These are phyloP conservation scores for Elsinoe australis DNA, from an alignment of 2,329 filamentous ascomycete species.

Conservation along the genomic window DNA sequence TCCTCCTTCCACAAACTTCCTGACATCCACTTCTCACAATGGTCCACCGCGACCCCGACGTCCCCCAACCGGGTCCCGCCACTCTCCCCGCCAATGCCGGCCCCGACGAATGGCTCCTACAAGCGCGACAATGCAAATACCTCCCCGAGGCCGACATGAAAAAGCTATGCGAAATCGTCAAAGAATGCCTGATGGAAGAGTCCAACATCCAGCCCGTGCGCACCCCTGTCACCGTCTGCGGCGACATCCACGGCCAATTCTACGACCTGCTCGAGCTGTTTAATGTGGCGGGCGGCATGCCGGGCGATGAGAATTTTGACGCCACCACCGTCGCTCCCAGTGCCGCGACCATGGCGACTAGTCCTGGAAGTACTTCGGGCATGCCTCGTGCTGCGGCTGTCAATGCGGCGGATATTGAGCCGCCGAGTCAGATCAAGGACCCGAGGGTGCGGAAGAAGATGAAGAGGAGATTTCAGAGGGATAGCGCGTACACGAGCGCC, in stretches of 20 bases:
- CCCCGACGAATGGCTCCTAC: conserved; percentile 91
- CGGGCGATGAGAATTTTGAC: conserved; percentile 52
- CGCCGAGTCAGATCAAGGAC: conserved; percentile 79
- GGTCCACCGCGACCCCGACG: conserved; percentile 46
- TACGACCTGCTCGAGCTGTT: conserved; percentile 97
- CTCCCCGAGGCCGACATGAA: conserved; percentile 96
- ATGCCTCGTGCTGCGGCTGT: conserved; percentile 54
- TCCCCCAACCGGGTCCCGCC: conserved; percentile 87
- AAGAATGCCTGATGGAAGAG: conserved; percentile 98
- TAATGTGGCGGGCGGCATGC: conserved; percentile 93
- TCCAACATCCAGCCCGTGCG: conserved; percentile 98
- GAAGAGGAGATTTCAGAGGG: conserved; percentile 48
- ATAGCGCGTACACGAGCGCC: conserved; percentile 47
- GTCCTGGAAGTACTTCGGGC: conserved; percentile 10
- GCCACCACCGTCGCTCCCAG: conserved; percentile 15
- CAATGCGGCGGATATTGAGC: conserved; percentile 84
- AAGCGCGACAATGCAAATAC: conserved; percentile 95
- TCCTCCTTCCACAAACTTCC: no score
- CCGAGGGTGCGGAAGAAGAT: conserved; percentile 82
- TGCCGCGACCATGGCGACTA: conserved; percentile 11
- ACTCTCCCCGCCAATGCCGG: conserved; percentile 75
- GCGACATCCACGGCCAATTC: conserved; percentile 97
- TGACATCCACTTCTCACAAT: no score
- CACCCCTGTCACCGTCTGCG: conserved; percentile 92
- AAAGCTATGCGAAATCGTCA: conserved; percentile 95